A percentile compares a stretch with the other conserved stretches of the same genome.
Conservation (phyloP, 306 rosid species). For the Pyrus betulifolia region DNA sequence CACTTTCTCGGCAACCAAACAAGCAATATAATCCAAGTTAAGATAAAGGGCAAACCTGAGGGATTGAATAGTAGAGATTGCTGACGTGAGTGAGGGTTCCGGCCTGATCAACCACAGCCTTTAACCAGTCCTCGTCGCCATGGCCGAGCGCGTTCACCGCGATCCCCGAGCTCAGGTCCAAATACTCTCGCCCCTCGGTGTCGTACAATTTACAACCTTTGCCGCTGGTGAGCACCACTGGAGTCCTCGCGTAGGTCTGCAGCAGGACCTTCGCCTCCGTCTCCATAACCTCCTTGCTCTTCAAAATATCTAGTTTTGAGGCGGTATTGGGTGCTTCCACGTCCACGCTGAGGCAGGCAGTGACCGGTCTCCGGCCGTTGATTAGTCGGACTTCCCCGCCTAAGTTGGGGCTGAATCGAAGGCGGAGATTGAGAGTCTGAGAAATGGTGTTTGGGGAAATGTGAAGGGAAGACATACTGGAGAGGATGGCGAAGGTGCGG, state of each 20-base stretch:
- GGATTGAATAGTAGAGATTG: constrained; percentile 64
- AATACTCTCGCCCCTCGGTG: constrained; percentile 65
- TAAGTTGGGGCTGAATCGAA: neutral
- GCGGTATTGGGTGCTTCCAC: constrained; percentile 18
- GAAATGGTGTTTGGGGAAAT: constrained; percentile 17
- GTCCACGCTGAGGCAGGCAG: constrained; percentile 29
- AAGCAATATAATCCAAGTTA: neutral
- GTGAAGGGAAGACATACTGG: constrained; percentile 22
- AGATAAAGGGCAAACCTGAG: constrained; percentile 49
- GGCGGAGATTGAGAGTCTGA: constrained; percentile 18
- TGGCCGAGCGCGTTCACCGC: constrained; percentile 86
- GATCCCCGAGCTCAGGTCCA: constrained; percentile 70
- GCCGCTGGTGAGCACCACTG: constrained; percentile 64
- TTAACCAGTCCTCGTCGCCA: constrained; percentile 72
- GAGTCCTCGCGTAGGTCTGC: constrained; percentile 76
- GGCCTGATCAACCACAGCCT: constrained; percentile 70
- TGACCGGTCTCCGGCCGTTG: neutral
- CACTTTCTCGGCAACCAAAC: neutral
- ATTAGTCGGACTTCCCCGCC: neutral
- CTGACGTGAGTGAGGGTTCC: constrained; percentile 63
- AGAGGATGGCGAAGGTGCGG: neutral
- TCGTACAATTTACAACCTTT: constrained; percentile 74
- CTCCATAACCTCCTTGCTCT: constrained; percentile 54
- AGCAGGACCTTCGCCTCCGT: constrained; percentile 53
- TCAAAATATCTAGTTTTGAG: constrained; percentile 11